Conservation (phyloP, 768 basidiomycete genomes). For the Termitomyces sp. region DNA sequence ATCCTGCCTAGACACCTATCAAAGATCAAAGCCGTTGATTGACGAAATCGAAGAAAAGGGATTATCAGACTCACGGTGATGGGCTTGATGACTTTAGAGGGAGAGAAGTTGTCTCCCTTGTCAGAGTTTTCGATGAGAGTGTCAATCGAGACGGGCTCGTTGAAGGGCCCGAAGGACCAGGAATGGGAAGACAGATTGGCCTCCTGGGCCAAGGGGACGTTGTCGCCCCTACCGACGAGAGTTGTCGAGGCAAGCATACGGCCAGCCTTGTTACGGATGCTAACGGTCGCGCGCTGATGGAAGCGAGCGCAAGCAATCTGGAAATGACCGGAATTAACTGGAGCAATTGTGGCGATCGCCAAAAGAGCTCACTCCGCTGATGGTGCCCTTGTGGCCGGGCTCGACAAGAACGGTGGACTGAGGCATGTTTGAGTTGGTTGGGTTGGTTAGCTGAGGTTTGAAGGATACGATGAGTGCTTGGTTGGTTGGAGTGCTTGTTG, state of each 20-base stretch:
- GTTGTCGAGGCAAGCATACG: slow-evolving; percentile 2
- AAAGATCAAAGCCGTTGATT: not conserved
- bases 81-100: slow-evolving; percentile 3
- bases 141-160: not conserved
- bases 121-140: slow-evolving; percentile 1
- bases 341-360: too few species aligned
- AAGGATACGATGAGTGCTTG: not conserved
- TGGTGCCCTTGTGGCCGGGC: slow-evolving; percentile 2
- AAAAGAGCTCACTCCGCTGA: slow-evolving; percentile 3
- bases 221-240: slow-evolving; percentile 1
- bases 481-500: not conserved
- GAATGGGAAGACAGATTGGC: not conserved
- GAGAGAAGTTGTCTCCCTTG: not conserved
- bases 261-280: not conserved
- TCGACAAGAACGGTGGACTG: not conserved
- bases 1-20: not conserved
- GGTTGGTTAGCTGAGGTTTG: not conserved
- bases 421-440: slow-evolving; percentile 1
- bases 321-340: not conserved
- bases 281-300: slow-evolving; percentile 7
- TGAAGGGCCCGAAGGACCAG: slow-evolving; percentile 10
- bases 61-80: not conserved
- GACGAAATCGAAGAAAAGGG: not conserved
- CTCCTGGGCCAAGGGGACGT: slow-evolving; percentile 3
- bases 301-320: slow-evolving; percentile 1